These are phyloP conservation scores for Colletotrichum salicis DNA, from an alignment of 2,329 filamentous ascomycete species.

Conservation along the genomic window DNA sequence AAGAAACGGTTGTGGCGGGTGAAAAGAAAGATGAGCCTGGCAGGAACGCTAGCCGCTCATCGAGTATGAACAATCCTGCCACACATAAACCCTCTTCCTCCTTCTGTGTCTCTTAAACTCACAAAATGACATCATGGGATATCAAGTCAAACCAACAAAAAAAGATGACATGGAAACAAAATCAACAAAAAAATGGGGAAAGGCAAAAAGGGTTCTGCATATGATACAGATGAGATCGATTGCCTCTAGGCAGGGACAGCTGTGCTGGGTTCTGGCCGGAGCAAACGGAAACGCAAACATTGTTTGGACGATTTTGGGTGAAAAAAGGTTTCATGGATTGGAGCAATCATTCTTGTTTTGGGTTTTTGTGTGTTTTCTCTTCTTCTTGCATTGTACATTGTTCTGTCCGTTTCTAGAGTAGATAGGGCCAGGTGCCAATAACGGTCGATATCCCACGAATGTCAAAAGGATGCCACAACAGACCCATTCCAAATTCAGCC, in stretches of 20 bases:
- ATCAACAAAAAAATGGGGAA: not conserved
- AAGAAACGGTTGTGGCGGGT: not conserved
- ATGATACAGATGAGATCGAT: constrained; percentile 13
- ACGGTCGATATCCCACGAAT: constrained; percentile 31
- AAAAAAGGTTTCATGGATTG: not conserved
- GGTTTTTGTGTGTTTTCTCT: not conserved
- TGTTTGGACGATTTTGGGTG: not conserved
- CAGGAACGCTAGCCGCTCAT: not conserved
- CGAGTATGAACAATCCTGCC: not conserved
- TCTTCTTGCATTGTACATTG: constrained; percentile 23
- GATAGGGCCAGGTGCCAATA: constrained; percentile 31
- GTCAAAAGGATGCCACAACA: constrained; percentile 19
- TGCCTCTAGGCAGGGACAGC: constrained; percentile 8
- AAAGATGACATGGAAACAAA: not conserved
- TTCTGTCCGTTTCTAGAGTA: constrained; percentile 8
- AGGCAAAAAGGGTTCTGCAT: not conserved
- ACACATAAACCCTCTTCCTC: not conserved
- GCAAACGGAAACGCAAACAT: constrained; percentile 3
- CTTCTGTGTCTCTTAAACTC: not conserved
- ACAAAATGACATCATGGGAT: constrained; percentile 10
- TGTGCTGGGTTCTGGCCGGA: constrained; percentile 17
- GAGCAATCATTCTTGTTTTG: constrained; percentile 5
- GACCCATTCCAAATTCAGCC: not conserved
- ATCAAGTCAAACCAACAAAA: constrained; percentile 5
- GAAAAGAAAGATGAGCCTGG: not conserved